Evolutionary conservation across 352 stramenopile species (phyloP), one percentile per base, ranked within the genome.

Genomic region (Pythium pyrilobum): DNA sequence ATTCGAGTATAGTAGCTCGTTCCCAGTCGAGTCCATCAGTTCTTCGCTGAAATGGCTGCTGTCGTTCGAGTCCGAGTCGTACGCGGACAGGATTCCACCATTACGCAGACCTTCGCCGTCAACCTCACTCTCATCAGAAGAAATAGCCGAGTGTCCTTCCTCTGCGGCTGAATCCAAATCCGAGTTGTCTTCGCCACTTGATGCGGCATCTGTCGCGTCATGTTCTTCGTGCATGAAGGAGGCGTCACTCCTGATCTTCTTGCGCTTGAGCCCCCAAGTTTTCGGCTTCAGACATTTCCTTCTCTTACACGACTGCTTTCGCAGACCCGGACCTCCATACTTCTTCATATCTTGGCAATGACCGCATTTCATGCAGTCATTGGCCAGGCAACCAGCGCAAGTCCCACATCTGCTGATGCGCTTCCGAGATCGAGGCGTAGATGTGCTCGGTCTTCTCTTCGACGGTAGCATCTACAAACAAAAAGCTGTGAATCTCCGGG

Each of bases 341-440:
- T 95, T 95, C 50, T 92, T 93, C 85, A 93, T 95, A 49, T 95
- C 85, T 56, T 92, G 79, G 48, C 85, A 95, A 31, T 93, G 83
- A 0, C 79, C 83, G 55, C 85, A 95, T 52, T 77, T 76, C 83
- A 93, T 90, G 61, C 85, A 95, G 33, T 95, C 85, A 13, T 84
- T 79, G 5, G 82, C 62, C 29, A 91, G 62, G 27, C 85, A 95
- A 7, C 85, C 85, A 21, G 69, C 44, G 48, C 85, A 95, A 56
- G 84, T 85, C 13, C 83, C 83, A 38, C 85, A 95, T 23, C 85
- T 71, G 37, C 71, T 85, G 43, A 95, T 83, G 16, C 84, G 66
- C 44, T 92, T 84, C 12, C 81, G 67, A 9, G 73, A 84, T 15
- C 81, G 67, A 9, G 73, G 82, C 8, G 59, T 76, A 16, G 48